phyloP scores from a whole-genome alignment of 2,329 filamentous ascomycete genomes.

The Penicillium sclerotiorum region DNA sequence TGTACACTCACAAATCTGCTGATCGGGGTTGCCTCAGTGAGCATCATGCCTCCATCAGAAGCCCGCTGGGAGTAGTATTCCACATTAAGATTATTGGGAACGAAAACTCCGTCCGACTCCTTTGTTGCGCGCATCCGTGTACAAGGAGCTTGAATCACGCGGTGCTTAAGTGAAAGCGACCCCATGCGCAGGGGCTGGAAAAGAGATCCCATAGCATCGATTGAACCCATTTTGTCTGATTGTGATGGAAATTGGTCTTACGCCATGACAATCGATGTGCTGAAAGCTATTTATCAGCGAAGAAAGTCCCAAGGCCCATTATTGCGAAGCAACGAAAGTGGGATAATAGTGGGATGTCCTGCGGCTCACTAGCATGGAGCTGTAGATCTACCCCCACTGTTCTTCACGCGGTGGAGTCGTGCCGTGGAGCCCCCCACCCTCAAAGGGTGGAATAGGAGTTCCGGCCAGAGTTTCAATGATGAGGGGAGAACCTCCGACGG shows the following conservation, averaged over 20 bases:
- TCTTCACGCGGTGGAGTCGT: neutral
- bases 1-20: conserved; percentile 25
- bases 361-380: neutral
- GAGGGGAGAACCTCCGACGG: too few relatives aligned
- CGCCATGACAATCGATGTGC: neutral
- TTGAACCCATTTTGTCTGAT: conserved; percentile 26
- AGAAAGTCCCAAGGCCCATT: too few relatives aligned
- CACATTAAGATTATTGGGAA: conserved; percentile 31
- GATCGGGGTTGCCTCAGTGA: conserved; percentile 39
- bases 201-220: conserved; percentile 24
- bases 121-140: conserved; percentile 32
- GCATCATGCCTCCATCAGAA: conserved; percentile 33
- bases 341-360: conserved; percentile 15
- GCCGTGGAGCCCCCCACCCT: conserved; percentile 8
- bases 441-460: neutral
- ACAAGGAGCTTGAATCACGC: conserved; percentile 30
- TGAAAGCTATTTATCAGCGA: neutral
- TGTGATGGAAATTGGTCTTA: neutral
- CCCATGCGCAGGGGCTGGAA: conserved; percentile 41
- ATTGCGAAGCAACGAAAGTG: conserved; percentile 8
- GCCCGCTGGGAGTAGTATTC: conserved; percentile 39
- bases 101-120: conserved; percentile 33
- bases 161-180: conserved; percentile 27
- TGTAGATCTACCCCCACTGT: conserved; percentile 11
- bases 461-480: neutral